phyloP scores from a whole-genome alignment of 1,284 basidiomycete genomes.

The Ustilago esculenta region DNA sequence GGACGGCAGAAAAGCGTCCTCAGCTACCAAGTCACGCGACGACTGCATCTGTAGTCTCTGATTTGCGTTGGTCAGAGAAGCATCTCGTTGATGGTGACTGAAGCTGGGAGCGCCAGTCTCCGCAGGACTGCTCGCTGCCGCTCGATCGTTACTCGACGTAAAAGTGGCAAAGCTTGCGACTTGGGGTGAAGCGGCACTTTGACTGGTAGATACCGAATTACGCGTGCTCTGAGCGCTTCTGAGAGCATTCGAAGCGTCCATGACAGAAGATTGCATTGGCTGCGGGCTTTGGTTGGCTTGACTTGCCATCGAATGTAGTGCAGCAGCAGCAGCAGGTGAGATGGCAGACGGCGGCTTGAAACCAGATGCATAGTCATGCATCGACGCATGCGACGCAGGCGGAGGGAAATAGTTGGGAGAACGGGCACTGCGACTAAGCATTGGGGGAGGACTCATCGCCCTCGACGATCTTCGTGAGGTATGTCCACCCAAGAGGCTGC shows the following conservation, averaged over 20 bases:
- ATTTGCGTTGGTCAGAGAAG: slow-evolving; percentile 20
- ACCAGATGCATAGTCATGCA: slow-evolving; percentile 45
- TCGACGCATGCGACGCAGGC: slow-evolving; percentile 21
- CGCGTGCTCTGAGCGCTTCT: slow-evolving; percentile 31
- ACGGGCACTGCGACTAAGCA: slow-evolving; percentile 50
- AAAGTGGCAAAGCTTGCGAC: slow-evolving; percentile 15
- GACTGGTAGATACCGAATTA: slow-evolving; percentile 25
- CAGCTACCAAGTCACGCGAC: not conserved
- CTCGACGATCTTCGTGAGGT: slow-evolving; percentile 38
- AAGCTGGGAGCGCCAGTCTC: slow-evolving; percentile 35
- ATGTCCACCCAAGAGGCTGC: slow-evolving; percentile 25
- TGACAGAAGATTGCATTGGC: slow-evolving; percentile 13
- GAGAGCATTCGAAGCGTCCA: slow-evolving; percentile 32
- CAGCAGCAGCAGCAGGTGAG: slow-evolving; percentile 40
- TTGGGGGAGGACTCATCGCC: slow-evolving; percentile 36
- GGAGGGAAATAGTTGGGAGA: slow-evolving; percentile 55
- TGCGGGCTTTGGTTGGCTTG: slow-evolving; percentile 13
- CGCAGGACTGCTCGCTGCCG: slow-evolving; percentile 19
- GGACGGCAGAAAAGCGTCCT: slow-evolving; percentile 7
- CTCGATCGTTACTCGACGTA: slow-evolving; percentile 28
- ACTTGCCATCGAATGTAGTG: slow-evolving; percentile 26
- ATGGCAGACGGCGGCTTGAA: slow-evolving; percentile 48
- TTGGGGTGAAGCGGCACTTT: slow-evolving; percentile 20
- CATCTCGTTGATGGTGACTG: slow-evolving; percentile 29
- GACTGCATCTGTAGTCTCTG: slow-evolving; percentile 11